Conservation (phyloP, 345 rosid genomes). For the Punica granatum region DNA sequence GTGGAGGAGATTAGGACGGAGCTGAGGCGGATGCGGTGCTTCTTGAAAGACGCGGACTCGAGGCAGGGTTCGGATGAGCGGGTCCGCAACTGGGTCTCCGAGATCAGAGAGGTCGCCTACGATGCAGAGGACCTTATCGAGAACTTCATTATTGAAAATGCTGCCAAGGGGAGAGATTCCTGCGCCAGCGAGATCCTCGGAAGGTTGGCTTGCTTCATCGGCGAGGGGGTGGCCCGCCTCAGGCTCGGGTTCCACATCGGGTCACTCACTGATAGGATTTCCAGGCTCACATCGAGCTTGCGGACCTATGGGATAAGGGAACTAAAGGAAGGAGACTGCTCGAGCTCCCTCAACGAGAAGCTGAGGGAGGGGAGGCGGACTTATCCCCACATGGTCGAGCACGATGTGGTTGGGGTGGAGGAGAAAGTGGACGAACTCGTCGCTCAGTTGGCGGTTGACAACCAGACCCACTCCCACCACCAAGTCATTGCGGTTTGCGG, state of each 20-base stretch:
- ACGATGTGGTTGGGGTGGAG: slow-evolving; percentile 27
- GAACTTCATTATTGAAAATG: not conserved
- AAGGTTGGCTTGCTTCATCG: not conserved
- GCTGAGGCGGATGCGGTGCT: slow-evolving; percentile 7
- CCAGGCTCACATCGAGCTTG: slow-evolving; percentile 27
- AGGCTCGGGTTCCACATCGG: slow-evolving; percentile 20
- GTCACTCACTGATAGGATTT: slow-evolving; percentile 23
- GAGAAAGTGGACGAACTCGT: slow-evolving; percentile 12
- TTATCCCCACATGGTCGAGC: slow-evolving; percentile 14
- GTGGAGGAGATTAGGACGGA: slow-evolving; percentile 8
- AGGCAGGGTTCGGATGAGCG: not conserved
- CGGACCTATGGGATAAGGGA: slow-evolving; percentile 16
- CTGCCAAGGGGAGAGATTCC: not conserved
- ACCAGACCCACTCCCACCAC: slow-evolving; percentile 1
- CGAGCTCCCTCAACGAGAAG: no score
- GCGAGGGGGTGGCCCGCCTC: slow-evolving; percentile 9
- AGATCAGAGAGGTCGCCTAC: slow-evolving; percentile 9
- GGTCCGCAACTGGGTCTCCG: not conserved
- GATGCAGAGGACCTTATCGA: slow-evolving; percentile 17
- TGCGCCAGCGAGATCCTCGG: not conserved
- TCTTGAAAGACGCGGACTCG: slow-evolving; percentile 10
- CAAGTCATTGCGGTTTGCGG: slow-evolving; percentile 25
- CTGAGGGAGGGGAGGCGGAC: slow-evolving; percentile 9
- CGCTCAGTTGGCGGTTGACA: slow-evolving; percentile 8
- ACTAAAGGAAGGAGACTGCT: slow-evolving; percentile 5